Percentiles rank a stretch among this genome's conserved stretches.
Evolutionary conservation across 2,329 filamentous ascomycete genomes (phyloP).

Genomic region (Diplodia intermedia): DNA sequence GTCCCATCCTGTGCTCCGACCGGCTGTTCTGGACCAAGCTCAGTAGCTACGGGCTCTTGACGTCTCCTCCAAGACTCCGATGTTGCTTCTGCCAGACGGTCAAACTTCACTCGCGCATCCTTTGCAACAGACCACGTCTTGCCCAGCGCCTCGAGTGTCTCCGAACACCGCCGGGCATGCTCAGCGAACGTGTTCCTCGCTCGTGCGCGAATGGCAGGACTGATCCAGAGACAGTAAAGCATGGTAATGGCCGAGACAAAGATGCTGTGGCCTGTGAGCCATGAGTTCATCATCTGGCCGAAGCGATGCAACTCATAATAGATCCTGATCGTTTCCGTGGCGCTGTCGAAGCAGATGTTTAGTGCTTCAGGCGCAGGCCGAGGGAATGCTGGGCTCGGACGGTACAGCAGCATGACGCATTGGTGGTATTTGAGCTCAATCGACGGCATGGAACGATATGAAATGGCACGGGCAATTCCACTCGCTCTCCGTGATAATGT

Average conservation of each 20-base stretch:
- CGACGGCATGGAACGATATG: constrained; percentile 11
- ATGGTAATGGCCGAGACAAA: constrained; percentile 59
- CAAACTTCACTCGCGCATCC: constrained; percentile 20
- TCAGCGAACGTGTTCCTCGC: constrained; percentile 52
- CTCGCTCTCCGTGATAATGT: background rate
- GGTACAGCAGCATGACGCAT: constrained; percentile 57
- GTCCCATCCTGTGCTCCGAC: background rate
- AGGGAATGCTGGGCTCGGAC: constrained; percentile 61
- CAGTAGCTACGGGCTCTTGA: background rate
- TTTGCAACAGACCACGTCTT: constrained; percentile 62
- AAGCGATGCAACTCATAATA: constrained; percentile 55
- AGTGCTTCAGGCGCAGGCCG: constrained; percentile 54
- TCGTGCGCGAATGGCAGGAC: constrained; percentile 51
- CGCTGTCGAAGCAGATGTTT: constrained; percentile 53
- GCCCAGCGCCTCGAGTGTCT: constrained; percentile 59
- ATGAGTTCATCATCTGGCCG: constrained; percentile 56
- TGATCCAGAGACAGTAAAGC: constrained; percentile 59
- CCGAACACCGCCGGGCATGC: constrained; percentile 53
- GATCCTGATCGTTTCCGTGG: constrained; percentile 51
- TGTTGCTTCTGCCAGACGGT: constrained; percentile 15
- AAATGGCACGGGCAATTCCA: background rate
- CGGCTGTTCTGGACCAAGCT: background rate
- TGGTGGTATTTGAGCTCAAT: constrained; percentile 56
- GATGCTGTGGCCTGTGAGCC: constrained; percentile 58
- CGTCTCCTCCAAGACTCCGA: constrained; percentile 13